These are phyloP conservation scores for Oryza meyeriana DNA, from an alignment of 176 grass and related monocot genomes.

Conservation along the genomic window DNA sequence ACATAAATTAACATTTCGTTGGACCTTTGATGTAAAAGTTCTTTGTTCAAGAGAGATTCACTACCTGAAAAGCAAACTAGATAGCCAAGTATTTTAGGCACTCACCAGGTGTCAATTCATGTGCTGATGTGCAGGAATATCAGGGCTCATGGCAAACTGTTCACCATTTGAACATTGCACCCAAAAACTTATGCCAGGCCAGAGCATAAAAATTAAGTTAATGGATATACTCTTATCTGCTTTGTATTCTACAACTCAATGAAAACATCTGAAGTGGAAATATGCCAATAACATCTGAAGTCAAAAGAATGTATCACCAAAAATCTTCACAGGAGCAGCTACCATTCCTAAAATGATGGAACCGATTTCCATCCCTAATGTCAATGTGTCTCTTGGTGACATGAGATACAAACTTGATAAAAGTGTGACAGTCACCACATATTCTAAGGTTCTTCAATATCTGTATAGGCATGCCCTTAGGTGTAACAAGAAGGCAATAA, in stretches of 20 bases:
- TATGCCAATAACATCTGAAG: not conserved
- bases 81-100: conserved; percentile 7
- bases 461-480: conserved; percentile 61
- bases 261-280: conserved; percentile 16
- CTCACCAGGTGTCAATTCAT: not conserved
- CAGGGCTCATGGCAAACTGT: not conserved
- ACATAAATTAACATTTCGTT: not conserved
- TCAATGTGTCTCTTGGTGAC: conserved; percentile 70
- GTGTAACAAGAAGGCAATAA: conserved; percentile 59
- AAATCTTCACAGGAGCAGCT: conserved; percentile 84
- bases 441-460: conserved; percentile 93
- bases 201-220: not conserved
- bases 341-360: conserved; percentile 78
- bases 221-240: not conserved
- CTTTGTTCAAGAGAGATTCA: conserved; percentile 11
- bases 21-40: not conserved
- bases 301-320: conserved; percentile 50
- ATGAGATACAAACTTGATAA: conserved; percentile 68
- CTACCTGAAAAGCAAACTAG: not conserved
- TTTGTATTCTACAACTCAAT: conserved; percentile 7
- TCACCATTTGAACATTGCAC: not conserved
- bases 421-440: conserved; percentile 86
- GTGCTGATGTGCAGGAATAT: not conserved
- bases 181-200: not conserved
- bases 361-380: conserved; percentile 79